phyloP scores from a whole-genome alignment of 805 yeast genomes.

The Pachysolen tannophilus region DNA sequence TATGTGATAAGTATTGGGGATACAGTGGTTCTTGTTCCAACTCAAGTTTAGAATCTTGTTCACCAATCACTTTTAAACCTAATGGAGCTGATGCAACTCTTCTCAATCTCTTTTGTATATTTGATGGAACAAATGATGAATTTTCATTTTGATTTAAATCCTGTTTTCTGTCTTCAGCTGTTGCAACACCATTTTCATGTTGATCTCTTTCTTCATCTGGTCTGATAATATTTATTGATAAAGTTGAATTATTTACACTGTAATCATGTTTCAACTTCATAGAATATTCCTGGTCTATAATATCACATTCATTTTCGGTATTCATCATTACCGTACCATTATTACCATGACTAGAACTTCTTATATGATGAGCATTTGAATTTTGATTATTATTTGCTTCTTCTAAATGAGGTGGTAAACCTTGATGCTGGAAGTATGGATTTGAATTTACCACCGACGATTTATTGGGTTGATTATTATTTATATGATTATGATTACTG shows the following conservation, averaged over 20 bases:
- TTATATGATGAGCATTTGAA: too few species aligned
- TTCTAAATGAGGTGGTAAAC: slow-evolving; percentile 42
- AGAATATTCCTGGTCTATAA: slow-evolving; percentile 14
- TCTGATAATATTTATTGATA: slow-evolving; percentile 8
- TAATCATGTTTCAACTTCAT: slow-evolving; percentile 23
- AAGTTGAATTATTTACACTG: slow-evolving; percentile 21
- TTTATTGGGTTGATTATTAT: slow-evolving; percentile 2
- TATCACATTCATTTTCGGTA: slow-evolving; percentile 16
- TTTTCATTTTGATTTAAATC: slow-evolving; percentile 6
- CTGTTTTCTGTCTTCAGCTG: slow-evolving; percentile 8
- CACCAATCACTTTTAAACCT: slow-evolving; percentile 30
- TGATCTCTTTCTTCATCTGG: slow-evolving; percentile 6
- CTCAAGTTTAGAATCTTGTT: neutral
- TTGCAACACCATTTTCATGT: neutral
- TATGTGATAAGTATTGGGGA: neutral
- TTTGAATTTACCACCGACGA: slow-evolving; percentile 20
- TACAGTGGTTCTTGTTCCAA: slow-evolving; percentile 6
- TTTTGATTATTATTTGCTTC: slow-evolving; percentile 6
- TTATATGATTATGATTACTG: too few species aligned
- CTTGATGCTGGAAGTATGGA: slow-evolving; percentile 51
- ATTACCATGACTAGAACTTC: too few species aligned
- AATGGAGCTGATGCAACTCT: slow-evolving; percentile 85
- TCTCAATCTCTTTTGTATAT: slow-evolving; percentile 41
- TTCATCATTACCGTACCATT: too few species aligned
- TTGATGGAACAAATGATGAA: too few species aligned